These are phyloP conservation scores for Pistacia vera DNA, from an alignment of 345 rosid species.

Conservation along the genomic window DNA sequence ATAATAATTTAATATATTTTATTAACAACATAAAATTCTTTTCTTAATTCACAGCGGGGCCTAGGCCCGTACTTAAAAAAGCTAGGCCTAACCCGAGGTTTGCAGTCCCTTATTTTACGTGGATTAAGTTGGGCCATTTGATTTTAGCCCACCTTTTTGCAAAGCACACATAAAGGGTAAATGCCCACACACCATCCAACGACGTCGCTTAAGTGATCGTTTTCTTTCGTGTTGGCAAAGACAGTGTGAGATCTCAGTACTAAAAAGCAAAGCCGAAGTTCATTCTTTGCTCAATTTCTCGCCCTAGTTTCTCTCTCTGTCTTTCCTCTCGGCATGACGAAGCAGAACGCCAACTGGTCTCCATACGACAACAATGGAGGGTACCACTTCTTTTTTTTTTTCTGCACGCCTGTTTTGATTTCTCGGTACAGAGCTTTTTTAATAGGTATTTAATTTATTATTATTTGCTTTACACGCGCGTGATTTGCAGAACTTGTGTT, in stretches of 20 bases:
- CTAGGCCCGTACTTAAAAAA: no score
- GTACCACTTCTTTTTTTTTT: constrained; percentile 35
- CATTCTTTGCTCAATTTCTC: constrained; percentile 2
- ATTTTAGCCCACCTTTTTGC: no score
- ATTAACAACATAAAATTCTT: no score
- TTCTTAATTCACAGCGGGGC: no score
- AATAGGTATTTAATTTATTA: neutral
- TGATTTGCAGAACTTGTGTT: constrained; percentile 67
- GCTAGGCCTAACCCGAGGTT: no score
- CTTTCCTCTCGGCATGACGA: constrained; percentile 51
- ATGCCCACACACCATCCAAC: no score
- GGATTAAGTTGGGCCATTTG: no score
- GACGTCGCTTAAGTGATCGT: neutral
- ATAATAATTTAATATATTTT: no score
- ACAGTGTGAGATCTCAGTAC: constrained; percentile 30
- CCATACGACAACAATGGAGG: constrained; percentile 99
- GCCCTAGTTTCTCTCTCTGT: neutral
- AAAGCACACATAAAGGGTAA: no score
- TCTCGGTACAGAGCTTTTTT: neutral
- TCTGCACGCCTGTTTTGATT: neutral
- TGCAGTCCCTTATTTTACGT: no score
- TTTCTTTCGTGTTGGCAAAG: constrained; percentile 40
- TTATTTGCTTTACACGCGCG: neutral
- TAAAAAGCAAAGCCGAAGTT: neutral
- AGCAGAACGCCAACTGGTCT: constrained; percentile 81